Evolutionary conservation across 768 basidiomycete genomes (phyloP), one percentile per base, ranked within the genome.

Genomic region (Collybia mongolica): DNA sequence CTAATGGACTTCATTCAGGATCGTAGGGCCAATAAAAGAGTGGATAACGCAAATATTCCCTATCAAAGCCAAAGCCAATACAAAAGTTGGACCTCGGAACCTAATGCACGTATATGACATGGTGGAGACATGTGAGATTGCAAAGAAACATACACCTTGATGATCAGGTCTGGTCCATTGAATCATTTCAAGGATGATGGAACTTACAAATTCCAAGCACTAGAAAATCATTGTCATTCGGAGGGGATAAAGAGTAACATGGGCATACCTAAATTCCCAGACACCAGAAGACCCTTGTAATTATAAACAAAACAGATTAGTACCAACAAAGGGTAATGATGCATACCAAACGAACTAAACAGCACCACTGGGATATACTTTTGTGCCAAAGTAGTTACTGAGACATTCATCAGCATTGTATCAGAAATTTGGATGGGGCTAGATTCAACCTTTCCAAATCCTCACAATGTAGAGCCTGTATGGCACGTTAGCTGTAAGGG

Each of bases 381-480:
- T 28, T 9, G 26, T 5, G 26, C 9, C 5, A 9, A 28, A 28
- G 26, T 9, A 9, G 9, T 9, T 28, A 28, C 5, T 28, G 5
- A 5, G 5, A 28, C 9, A 9, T 5, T 28, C 5, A 15, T 20
- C 38, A 20, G 38, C 5, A 20, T 15, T 5, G 14, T 4, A 20
- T 6, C 14, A 12, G 14, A 5, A 5, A 4, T 6, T 15, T 4
- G 14, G 38, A 39, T 39, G 14, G 5, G 38, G 14, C 5, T 39
- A 20, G 14, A 39, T 4, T 39, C 38, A n/a, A 47, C 46, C 14
- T 24, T 47, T 47, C 46, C 46, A 47, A 35, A 47, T 47, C 19
- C 46, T 32, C 5, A 47, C 1, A 12, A 47, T 35, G 14, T 47
- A 47, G 2, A 47, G 20, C 46, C 46, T 47, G n/a, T 15, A 6